Evolutionary conservation across 129 eudicot genomes (phyloP).

Genomic region (Gnaphalium uliginosum): DNA sequence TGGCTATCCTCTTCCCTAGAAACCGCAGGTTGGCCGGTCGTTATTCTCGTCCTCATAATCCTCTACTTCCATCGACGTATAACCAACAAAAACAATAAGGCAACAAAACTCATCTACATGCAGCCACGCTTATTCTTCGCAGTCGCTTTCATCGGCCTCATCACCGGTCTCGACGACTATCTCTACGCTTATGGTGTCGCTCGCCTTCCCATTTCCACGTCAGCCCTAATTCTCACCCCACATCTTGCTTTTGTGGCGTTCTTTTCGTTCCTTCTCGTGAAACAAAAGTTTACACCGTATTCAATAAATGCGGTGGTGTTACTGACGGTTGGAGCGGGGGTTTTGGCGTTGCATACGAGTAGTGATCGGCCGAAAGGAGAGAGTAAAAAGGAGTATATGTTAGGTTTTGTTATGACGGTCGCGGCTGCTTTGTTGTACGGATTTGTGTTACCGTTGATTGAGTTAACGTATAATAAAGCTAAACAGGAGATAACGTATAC

Average conservation of each 20-base stretch:
- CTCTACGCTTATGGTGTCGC: conserved; percentile 45
- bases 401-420: conserved; percentile 53
- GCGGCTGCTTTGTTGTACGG: conserved; percentile 49
- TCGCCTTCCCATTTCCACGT: conserved; percentile 46
- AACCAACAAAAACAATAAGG: neutral
- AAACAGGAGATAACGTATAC: conserved; percentile 46
- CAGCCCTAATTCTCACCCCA: conserved; percentile 41
- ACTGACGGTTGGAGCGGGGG: conserved; percentile 51
- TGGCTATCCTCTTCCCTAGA: conserved; percentile 48
- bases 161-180: conserved; percentile 48
- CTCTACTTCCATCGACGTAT: conserved; percentile 38
- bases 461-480: conserved; percentile 43
- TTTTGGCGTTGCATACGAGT: conserved; percentile 49
- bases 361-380: conserved; percentile 56
- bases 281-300: conserved; percentile 53
- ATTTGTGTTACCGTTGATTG: conserved; percentile 44
- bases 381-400: conserved; percentile 37
- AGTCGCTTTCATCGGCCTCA: conserved; percentile 27
- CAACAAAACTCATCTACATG: conserved; percentile 31
- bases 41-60: conserved; percentile 24
- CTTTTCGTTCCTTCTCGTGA: conserved; percentile 45
- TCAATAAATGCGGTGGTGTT: conserved; percentile 57
- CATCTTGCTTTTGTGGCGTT: conserved; percentile 58
- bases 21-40: conserved; percentile 47
- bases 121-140: conserved; percentile 29